Conservation (phyloP, 106 monocot species). For the Phalaenopsis equestris region DNA sequence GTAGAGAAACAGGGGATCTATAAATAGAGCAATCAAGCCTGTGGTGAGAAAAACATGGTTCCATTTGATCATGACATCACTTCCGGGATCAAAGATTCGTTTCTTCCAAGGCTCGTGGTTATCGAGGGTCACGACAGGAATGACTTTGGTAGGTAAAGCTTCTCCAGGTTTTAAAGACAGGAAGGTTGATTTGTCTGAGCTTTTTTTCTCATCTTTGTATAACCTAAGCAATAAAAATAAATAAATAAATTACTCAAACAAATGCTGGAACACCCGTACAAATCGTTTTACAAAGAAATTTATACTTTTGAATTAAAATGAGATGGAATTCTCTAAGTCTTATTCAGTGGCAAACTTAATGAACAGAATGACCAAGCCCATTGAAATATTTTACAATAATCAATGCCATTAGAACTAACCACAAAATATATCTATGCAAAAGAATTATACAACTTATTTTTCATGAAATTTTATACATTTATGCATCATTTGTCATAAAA, state of each 20-base stretch:
- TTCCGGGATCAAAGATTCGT: conserved; percentile 53
- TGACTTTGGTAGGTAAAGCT: conserved; percentile 3
- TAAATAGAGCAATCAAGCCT: conserved; percentile 51
- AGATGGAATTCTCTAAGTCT: background rate
- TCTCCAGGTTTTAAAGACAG: conserved; percentile 15
- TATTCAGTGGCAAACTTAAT: background rate
- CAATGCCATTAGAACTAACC: background rate
- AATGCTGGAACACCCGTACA: background rate
- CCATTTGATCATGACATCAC: conserved; percentile 50
- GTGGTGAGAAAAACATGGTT: conserved; percentile 50
- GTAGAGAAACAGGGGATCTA: conserved; percentile 67
- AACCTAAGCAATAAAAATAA: conserved; percentile 29
- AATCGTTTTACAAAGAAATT: background rate
- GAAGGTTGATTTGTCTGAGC: conserved; percentile 17
- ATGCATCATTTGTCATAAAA: background rate
- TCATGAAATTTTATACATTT: background rate
- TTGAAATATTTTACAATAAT: background rate
- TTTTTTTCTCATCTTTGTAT: conserved; percentile 33
- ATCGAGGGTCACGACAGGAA: conserved; percentile 11
- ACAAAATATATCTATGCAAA: background rate
- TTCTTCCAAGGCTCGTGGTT: conserved; percentile 41
- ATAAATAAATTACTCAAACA: background rate
- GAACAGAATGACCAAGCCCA: background rate
- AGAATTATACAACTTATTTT: background rate
- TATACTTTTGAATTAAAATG: background rate